phyloP scores from a whole-genome alignment of 2,329 filamentous ascomycete species.

The Colletotrichum chlorophyti region DNA sequence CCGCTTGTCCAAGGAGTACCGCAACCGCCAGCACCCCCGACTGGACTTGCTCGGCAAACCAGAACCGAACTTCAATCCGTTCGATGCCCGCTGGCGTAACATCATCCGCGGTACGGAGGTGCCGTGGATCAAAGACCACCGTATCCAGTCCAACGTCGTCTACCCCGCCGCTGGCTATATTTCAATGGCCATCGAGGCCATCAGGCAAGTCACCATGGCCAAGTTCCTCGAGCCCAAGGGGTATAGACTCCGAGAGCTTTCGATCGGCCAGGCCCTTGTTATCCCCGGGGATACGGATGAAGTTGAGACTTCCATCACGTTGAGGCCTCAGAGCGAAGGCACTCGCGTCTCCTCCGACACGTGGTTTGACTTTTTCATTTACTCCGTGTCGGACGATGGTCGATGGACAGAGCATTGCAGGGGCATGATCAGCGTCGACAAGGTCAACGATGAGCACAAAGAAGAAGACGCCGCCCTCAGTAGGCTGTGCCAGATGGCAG shows the following conservation, averaged over 20 bases:
- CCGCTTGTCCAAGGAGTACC: slow-evolving; percentile 11
- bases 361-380: slow-evolving; percentile 7
- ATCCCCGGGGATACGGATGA: slow-evolving; percentile 2
- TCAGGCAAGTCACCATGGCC: background rate
- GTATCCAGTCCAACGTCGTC: slow-evolving; percentile 49
- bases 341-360: background rate
- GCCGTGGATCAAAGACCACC: slow-evolving; percentile 54
- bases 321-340: slow-evolving; percentile 3
- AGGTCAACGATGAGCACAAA: background rate
- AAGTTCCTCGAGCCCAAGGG: slow-evolving; percentile 6
- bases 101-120: slow-evolving; percentile 36
- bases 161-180: slow-evolving; percentile 43
- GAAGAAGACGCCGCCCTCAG: background rate
- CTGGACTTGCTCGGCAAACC: slow-evolving; percentile 15
- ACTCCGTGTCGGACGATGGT: background rate
- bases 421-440: background rate
- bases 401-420: slow-evolving; percentile 6
- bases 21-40: background rate
- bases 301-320: slow-evolving; percentile 9
- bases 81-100: slow-evolving; percentile 10
- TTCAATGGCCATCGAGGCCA: slow-evolving; percentile 33
- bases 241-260: slow-evolving; percentile 25
- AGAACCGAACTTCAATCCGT: slow-evolving; percentile 4
- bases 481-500: background rate
- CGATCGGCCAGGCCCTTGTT: slow-evolving; percentile 20